These are phyloP conservation scores for Herpetomonas tarakana DNA, from an alignment of 208 protist genomes.

Conservation along the genomic window DNA sequence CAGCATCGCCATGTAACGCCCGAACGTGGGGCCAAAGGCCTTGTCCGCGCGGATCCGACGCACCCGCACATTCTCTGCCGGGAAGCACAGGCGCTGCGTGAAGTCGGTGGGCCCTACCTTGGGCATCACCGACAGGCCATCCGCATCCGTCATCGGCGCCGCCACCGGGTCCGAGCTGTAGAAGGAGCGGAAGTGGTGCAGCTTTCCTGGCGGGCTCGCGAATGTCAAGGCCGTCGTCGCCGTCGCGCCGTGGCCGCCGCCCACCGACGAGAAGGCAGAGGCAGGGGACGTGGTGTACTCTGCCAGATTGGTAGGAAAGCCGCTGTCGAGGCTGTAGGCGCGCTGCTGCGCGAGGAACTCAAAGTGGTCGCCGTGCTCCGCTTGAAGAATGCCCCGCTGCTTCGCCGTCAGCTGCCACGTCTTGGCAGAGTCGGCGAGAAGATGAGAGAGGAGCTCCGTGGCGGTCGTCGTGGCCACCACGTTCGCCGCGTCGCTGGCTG, in stretches of 20 bases:
- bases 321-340: background rate
- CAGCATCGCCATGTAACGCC: conserved; percentile 80
- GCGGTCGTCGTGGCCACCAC: background rate
- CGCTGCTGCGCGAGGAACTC: background rate
- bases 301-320: background rate
- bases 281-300: background rate
- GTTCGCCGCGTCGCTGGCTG: background rate
- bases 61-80: conserved; percentile 46
- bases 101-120: conserved; percentile 4
- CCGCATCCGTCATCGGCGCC: conserved; percentile 4
- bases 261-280: too few species aligned
- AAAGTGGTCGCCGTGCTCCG: background rate
- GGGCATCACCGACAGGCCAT: conserved; percentile 4
- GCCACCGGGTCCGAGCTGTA: background rate
- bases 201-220: background rate
- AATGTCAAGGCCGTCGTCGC: background rate
- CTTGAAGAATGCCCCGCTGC: background rate
- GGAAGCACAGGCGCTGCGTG: conserved; percentile 37
- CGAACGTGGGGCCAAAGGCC: conserved; percentile 76
- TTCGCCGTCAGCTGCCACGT: background rate
- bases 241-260: background rate
- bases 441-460: background rate
- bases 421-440: background rate
- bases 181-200: background rate
- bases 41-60: conserved; percentile 36